Evolutionary conservation across 164 flowering plant species (phyloP).

Genomic region (Aristolochia californica): DNA sequence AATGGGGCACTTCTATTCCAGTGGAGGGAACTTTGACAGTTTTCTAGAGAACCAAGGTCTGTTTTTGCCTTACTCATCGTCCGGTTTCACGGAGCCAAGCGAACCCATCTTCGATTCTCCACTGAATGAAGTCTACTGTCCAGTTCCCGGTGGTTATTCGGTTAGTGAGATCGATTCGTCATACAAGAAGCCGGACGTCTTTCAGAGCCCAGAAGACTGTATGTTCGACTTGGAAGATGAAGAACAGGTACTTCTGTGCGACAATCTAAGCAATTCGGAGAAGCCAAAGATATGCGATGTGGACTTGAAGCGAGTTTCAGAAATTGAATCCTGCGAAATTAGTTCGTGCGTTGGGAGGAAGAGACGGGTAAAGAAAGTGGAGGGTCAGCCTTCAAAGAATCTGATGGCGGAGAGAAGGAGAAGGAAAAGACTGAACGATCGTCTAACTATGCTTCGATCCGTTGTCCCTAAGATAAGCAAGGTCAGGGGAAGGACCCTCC

Average conservation of each 20-base stretch:
- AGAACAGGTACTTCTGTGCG: constrained; percentile 13
- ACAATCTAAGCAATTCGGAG: constrained; percentile 15
- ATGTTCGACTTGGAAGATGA: constrained; percentile 19
- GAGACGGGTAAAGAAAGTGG: constrained; percentile 39
- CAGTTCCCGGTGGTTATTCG: constrained; percentile 26
- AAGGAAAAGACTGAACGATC: constrained; percentile 79
- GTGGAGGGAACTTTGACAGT: constrained; percentile 31
- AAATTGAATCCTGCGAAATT: constrained; percentile 16
- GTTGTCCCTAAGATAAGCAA: constrained; percentile 97
- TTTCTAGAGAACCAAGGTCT: constrained; percentile 30
- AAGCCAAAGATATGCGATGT: constrained; percentile 20
- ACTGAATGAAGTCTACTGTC: constrained; percentile 15
- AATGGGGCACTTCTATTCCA: constrained; percentile 24
- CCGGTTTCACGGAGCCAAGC: constrained; percentile 1
- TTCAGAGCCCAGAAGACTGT: constrained; percentile 28
- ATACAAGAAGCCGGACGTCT: constrained; percentile 10
- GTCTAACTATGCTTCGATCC: constrained; percentile 90
- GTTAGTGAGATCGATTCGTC: constrained; percentile 20
- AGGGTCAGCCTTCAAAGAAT: constrained; percentile 86
- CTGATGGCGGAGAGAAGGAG: constrained; percentile 93
- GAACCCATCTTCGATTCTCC: constrained; percentile 22
- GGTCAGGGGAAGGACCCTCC: constrained; percentile 23
- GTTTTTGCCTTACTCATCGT: constrained; percentile 27
- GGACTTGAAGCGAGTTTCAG: constrained; percentile 28
- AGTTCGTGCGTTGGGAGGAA: constrained; percentile 27